Evolutionary conservation across 73 alveolate species (phyloP), one percentile per base, ranked within the genome.

Genomic region (Breviolum minutum): DNA sequence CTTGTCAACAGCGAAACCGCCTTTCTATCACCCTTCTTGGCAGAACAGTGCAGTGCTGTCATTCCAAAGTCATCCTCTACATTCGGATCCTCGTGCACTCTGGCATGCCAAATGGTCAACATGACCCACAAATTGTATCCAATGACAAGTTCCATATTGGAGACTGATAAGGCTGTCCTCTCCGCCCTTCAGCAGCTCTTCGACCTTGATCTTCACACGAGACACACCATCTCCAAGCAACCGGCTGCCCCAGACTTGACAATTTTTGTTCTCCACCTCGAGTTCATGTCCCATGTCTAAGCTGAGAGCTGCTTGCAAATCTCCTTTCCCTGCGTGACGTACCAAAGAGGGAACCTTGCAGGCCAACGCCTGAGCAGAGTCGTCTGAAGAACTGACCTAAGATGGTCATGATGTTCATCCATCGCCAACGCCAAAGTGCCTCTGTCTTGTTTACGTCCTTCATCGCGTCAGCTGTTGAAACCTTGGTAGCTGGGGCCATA

Each of bases 21-120:
- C 98, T 92, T 92, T 83, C 74, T 16, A 22, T 92, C 79, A 63
- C 98, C 98, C 73, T 92, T 92, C 80, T 92, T 92, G 54, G 98
- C 98, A 6, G 98, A 63, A 24, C 81, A 63, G 32, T 92, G 98
- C 79, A 92, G 80, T 26, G 98, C 98, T 54, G 98, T 92, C 32
- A 92, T 54, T 24, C 98, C 98, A 40, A 92, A 66, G 90, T 92
- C 98, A 61, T 92, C 98, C 90, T 60, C 74, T 5, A 92, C 83
- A 54, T 92, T 80, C 29, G 98, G 98, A 80, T 92, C 98, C 98
- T 92, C 12, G 54, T 0, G 54, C 81, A n/a, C 76, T 24, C n/a
- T 27, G 77, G 22, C 63, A 84, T 27, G 17, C 93, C 16, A n/a
- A 84, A 24, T 20, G 54, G 22, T 76, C 26, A 61, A 48, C 71